A percentile compares a stretch with the other conserved stretches of the same genome.
Evolutionary conservation across 2,329 filamentous ascomycete species (phyloP).

Genomic region (Parastagonospora nodorum): DNA sequence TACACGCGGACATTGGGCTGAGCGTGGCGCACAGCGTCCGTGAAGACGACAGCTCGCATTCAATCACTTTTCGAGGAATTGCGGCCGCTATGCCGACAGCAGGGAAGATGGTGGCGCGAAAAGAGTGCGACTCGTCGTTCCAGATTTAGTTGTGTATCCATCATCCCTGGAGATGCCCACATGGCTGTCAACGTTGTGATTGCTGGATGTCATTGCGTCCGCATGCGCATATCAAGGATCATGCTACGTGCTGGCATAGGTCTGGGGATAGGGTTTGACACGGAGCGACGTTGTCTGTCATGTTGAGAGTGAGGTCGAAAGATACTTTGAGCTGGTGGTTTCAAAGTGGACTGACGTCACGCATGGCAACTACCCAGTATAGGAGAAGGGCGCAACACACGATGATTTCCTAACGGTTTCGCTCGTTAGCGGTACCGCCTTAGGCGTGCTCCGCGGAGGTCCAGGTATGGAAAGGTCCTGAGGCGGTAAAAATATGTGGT

Average conservation of each 20-base stretch:
- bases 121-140: background rate
- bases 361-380: no score
- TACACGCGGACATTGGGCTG: background rate
- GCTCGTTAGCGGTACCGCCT: background rate
- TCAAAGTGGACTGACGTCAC: background rate
- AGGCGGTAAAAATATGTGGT: background rate
- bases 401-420: background rate
- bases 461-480: background rate
- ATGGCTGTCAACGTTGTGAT: background rate
- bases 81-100: slow-evolving; percentile 5
- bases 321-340: background rate
- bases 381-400: background rate
- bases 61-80: slow-evolving; percentile 4
- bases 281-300: background rate
- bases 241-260: background rate
- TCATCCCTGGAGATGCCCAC: background rate
- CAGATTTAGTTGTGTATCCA: background rate
- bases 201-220: background rate
- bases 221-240: background rate
- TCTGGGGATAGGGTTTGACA: background rate
- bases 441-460: background rate
- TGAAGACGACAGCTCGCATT: background rate
- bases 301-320: background rate
- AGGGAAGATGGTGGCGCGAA: slow-evolving; percentile 1
- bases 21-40: background rate